A percentile compares a stretch with the other conserved stretches of the same genome.
Evolutionary conservation across 1,284 basidiomycete genomes (phyloP).

Genomic region (Boletellus sp.): DNA sequence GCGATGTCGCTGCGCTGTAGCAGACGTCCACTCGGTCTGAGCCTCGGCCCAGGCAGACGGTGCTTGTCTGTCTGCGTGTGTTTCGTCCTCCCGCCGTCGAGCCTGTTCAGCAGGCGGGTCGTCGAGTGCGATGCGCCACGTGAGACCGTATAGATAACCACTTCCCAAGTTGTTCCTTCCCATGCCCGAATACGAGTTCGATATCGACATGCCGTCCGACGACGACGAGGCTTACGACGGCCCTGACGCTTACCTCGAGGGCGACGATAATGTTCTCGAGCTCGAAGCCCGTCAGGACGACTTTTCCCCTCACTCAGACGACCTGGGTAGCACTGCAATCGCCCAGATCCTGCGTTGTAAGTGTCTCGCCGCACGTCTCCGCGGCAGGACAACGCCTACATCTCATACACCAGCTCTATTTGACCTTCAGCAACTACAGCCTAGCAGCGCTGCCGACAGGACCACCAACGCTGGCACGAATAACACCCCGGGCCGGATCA

Average conservation of each 20-base stretch:
- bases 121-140: constrained; percentile 3
- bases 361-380: constrained; percentile 9
- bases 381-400: not conserved
- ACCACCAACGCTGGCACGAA: constrained; percentile 30
- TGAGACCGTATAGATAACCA: constrained; percentile 10
- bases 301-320: constrained; percentile 17
- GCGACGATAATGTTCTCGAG: constrained; percentile 30
- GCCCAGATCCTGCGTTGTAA: constrained; percentile 38
- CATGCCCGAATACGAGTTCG: constrained; percentile 27
- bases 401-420: constrained; percentile 38
- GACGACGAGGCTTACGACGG: constrained; percentile 30
- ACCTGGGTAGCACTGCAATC: constrained; percentile 12
- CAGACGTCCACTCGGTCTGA: not conserved
- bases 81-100: too few species aligned
- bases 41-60: not conserved
- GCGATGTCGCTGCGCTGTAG: not conserved
- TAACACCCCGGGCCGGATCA: constrained; percentile 21
- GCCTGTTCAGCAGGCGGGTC: not conserved
- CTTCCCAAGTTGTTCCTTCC: constrained; percentile 4
- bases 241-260: constrained; percentile 30
- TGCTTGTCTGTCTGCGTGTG: not conserved
- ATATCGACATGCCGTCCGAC: constrained; percentile 27
- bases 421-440: constrained; percentile 34
- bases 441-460: constrained; percentile 20
- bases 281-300: constrained; percentile 20